Base-by-base conservation (phyloP, 306 rosid species). In the Begonia fuchsioides region DNA sequence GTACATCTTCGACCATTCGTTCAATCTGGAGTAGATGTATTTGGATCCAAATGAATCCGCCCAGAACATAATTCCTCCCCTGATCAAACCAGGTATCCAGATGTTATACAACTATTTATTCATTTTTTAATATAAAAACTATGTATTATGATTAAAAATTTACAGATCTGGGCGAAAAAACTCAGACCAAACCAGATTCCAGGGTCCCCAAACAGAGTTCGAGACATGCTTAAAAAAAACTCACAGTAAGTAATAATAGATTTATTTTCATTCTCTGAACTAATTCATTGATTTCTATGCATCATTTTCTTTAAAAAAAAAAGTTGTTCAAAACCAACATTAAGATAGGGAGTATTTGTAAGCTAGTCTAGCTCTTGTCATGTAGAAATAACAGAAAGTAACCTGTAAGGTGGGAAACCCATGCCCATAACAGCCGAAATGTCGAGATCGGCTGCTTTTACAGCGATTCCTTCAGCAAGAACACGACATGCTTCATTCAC, bases 381-480 rank as follows among this genome's bases (percentile, higher is more conserved):
- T 26, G 7, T 26, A 26, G 35, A 26, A 26, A 26, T 26, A 13
- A 8, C 13, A 43, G 46, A 43, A 13, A 43, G 73, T 58, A 51
- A 90, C 98, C 98, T 85, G 92, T 90, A 85, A 32, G 94, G 70
- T 38, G 98, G 98, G 61, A 90, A 90, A 20, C 98, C 98, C 98
- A 90, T 85, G 61, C 93, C 98, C 87, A 77, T 81, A 71, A 85
- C 65, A 13, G 81, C 57, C 55, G 95, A 66, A 56, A 90, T 75
- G 61, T 85, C 98, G 19, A 90, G 85, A 73, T 90, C 95, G 14
- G 94, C 76, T 18, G 95, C 87, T 69, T 90, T 90, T 50, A 85
- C 87, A 11, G 74, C 92, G 54, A 90, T 85, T 43, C 95, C 95
- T 67, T 90, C 98, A 19, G 81, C 98, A 44, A 81, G 93, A 49